Base-by-base conservation (phyloP, 2,329 filamentous ascomycete species). In the Sclerotinia spermophila region DNA sequence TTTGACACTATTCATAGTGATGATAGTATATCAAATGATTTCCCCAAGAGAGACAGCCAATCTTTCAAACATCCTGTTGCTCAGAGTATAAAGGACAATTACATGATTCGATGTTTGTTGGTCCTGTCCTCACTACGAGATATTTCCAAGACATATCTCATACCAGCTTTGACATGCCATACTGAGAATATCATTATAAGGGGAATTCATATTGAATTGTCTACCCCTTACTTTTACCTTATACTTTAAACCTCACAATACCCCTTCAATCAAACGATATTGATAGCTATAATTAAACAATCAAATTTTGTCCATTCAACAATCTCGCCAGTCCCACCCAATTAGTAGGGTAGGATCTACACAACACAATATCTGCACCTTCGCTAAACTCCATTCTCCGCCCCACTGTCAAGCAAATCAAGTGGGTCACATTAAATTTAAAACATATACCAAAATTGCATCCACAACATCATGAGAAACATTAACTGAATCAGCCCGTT, bases 381-480 rank as follows among this genome's bases (percentile, higher is more conserved):
- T 58, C 53, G 53, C 30, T 24, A 38, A 58, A 15, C 13, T 2
- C 33, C 11, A 24, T n/a, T 27, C 35, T 5, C 58, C 58, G 42
- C 33, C 2, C 38, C 13, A 60, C 15, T n/a, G 2, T n/a, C 58
- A 40, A 19, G 27, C 7, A 5, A 42, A 30, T 15, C 8, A 42
- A 30, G 58, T 60, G 58, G 58, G 35, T n/a, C 19, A 17, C 0
- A 1, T 3, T 3, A 6, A 6, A 0, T 4, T 40, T 19, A 2
- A n/a, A 38, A 13, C 0, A 51, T 51, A 38, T 64, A 27, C 0
- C 11, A 1, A 27, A 48, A 35, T 35, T 24, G 0, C 2, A 0
- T 1, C 0, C 0, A 0, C 1, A 0, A 1, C 0, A 10, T 3
- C 7, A 51, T 21, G 4, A 21, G 5, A 38, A 38, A 21, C 2